Conservation (phyloP, 1,139 yeast species). For the Blastobotrys arbuscula region DNA sequence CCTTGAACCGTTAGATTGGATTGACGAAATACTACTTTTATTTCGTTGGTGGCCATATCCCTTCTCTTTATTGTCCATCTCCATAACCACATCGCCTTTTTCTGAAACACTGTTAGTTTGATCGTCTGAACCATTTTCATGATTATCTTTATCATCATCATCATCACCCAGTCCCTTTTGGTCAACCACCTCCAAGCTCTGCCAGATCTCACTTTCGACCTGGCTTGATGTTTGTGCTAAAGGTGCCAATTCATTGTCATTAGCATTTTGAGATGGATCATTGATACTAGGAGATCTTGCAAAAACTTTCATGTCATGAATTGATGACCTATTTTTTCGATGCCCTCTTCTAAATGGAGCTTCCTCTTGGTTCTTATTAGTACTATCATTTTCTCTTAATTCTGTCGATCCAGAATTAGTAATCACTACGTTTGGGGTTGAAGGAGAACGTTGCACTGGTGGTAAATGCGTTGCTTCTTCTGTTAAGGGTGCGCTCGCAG, state of each 20-base stretch:
- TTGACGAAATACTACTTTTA: not conserved
- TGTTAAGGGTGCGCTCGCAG: not conserved
- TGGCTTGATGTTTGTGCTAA: slow-evolving; percentile 6
- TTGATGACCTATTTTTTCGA: slow-evolving; percentile 15
- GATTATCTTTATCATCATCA: not conserved
- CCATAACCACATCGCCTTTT: not conserved
- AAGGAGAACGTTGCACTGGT: slow-evolving; percentile 4
- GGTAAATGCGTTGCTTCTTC: not conserved
- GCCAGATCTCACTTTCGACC: slow-evolving; percentile 6
- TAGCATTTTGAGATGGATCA: slow-evolving; percentile 4
- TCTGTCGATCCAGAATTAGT: not conserved
- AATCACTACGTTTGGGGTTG: slow-evolving; percentile 4
- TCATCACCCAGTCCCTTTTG: too few relatives aligned
- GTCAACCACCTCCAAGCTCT: slow-evolving; percentile 1
- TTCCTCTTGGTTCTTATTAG: not conserved
- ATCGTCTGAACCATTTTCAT: not conserved
- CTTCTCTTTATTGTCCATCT: not conserved
- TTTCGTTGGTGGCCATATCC: not conserved
- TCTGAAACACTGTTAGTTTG: not conserved
- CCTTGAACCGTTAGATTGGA: not conserved
- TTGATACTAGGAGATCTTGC: slow-evolving; percentile 10
- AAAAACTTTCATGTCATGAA: slow-evolving; percentile 16
- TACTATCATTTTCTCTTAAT: not conserved
- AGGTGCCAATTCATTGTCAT: slow-evolving; percentile 6
- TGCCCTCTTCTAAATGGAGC: slow-evolving; percentile 12